Percentiles rank a stretch among this genome's conserved stretches.
Evolutionary conservation across 495 filamentous ascomycete species (phyloP).

Genomic region (Aspergillus egyptiacus): DNA sequence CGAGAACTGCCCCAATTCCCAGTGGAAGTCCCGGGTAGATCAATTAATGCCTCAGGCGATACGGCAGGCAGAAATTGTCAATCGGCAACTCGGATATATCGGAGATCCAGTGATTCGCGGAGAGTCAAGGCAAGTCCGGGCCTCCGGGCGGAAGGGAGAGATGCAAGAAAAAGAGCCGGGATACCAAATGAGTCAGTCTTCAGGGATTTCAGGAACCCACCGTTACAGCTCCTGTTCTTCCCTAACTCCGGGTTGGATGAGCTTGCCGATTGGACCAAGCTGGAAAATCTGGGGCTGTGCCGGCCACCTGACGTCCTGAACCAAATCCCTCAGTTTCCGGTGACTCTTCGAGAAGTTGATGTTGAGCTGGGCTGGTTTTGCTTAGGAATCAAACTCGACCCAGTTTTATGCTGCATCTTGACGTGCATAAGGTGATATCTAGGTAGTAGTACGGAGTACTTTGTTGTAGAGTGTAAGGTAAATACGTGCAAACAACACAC

Average conservation of each 20-base stretch:
- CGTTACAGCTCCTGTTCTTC: conserved; percentile 18
- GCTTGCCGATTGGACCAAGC: conserved; percentile 16
- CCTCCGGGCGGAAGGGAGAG: conserved; percentile 17
- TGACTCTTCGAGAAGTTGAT: conserved; percentile 9
- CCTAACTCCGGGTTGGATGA: conserved; percentile 13
- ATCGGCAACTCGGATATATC: conserved; percentile 16
- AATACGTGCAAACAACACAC: no score
- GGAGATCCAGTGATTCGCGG: conserved; percentile 14
- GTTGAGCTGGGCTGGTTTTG: not conserved
- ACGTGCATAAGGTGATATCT: no score
- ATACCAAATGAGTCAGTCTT: conserved; percentile 16
- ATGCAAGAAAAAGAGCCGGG: conserved; percentile 24
- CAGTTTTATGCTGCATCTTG: no score
- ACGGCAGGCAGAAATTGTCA: conserved; percentile 8
- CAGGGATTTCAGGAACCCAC: conserved; percentile 5
- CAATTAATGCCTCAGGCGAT: conserved; percentile 4
- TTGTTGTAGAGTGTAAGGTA: no score
- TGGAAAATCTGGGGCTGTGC: conserved; percentile 14
- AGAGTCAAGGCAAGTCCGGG: conserved; percentile 12
- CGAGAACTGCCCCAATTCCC: no score
- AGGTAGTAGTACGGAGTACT: no score
- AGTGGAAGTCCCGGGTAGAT: not conserved
- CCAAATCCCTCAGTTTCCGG: conserved; percentile 4
- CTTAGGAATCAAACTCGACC: conserved; percentile 1
- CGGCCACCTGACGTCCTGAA: conserved; percentile 19